Evolutionary conservation across 352 stramenopile species (phyloP).

Genomic region (Phytophthora constricta): DNA sequence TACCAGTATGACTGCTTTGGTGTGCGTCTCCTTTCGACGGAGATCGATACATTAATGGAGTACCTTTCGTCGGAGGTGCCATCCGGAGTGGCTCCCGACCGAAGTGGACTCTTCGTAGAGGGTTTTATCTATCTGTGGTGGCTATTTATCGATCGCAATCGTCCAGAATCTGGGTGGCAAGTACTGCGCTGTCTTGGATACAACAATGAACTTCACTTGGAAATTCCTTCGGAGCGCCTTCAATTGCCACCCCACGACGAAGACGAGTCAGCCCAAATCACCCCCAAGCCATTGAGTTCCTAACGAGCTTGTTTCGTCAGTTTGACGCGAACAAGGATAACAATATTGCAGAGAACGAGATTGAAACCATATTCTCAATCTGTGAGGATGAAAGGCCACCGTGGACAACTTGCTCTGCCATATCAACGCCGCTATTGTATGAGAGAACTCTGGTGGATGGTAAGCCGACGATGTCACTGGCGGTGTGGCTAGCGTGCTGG

Average conservation of each 20-base stretch:
- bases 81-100: constrained; percentile 69
- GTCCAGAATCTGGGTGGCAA: constrained; percentile 90
- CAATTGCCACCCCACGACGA: constrained; percentile 61
- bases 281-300: constrained; percentile 67
- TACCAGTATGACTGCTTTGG: constrained; percentile 91
- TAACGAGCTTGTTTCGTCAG: constrained; percentile 79
- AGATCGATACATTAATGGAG: constrained; percentile 90
- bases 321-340: constrained; percentile 88
- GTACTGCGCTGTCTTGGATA: constrained; percentile 84
- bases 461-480: constrained; percentile 55
- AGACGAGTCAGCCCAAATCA: constrained; percentile 83
- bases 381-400: constrained; percentile 71
- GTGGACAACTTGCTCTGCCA: constrained; percentile 71
- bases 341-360: constrained; percentile 67
- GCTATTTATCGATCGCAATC: constrained; percentile 89
- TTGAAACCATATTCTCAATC: constrained; percentile 87
- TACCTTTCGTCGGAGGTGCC: constrained; percentile 73
- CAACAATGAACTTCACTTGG: constrained; percentile 80
- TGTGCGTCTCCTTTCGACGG: constrained; percentile 73
- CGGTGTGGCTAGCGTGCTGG: constrained; percentile 76
- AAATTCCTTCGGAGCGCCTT: constrained; percentile 74
- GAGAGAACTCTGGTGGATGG: constrained; percentile 61
- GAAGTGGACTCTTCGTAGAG: constrained; percentile 71
- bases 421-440: constrained; percentile 63
- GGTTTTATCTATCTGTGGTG: constrained; percentile 88